Percentiles rank a stretch among this genome's conserved stretches.
These are phyloP conservation scores for Aspergillus biplanus DNA, from an alignment of 495 filamentous ascomycete genomes.

Conservation along the genomic window DNA sequence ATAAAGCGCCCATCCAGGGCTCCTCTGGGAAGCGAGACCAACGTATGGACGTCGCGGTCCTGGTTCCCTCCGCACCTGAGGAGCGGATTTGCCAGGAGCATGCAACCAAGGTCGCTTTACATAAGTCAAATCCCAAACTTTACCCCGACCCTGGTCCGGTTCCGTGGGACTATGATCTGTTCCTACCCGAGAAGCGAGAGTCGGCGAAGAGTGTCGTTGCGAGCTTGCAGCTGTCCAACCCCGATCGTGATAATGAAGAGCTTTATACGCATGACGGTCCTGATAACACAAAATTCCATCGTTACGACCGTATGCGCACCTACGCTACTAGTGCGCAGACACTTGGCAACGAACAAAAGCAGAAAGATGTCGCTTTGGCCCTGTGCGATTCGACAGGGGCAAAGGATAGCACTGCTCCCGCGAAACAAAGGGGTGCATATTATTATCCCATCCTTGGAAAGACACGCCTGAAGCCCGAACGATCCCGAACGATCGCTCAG, in stretches of 20 bases:
- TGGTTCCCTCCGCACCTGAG: slow-evolving; percentile 66
- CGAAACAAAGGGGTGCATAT: slow-evolving; percentile 73
- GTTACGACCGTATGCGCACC: slow-evolving; percentile 75
- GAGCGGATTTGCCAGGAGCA: slow-evolving; percentile 49
- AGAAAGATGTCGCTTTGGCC: slow-evolving; percentile 62
- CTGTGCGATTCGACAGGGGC: slow-evolving; percentile 63
- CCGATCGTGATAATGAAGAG: slow-evolving; percentile 65
- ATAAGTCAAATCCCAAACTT: slow-evolving; percentile 63
- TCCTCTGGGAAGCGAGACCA: slow-evolving; percentile 67
- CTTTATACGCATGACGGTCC: slow-evolving; percentile 64
- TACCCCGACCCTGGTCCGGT: slow-evolving; percentile 63
- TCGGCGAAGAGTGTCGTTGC: slow-evolving; percentile 65
- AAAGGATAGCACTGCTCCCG: slow-evolving; percentile 10
- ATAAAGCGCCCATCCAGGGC: slow-evolving; percentile 71
- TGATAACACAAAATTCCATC: slow-evolving; percentile 58
- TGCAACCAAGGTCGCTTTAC: slow-evolving; percentile 57
- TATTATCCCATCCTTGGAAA: slow-evolving; percentile 87
- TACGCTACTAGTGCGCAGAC: slow-evolving; percentile 79
- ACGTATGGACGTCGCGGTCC: slow-evolving; percentile 77
- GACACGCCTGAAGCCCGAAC: slow-evolving; percentile 60
- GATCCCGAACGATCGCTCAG: slow-evolving; percentile 54
- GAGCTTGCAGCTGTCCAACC: slow-evolving; percentile 72
- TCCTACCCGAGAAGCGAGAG: slow-evolving; percentile 62
- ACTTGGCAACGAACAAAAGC: slow-evolving; percentile 57
- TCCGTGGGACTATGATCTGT: slow-evolving; percentile 80